Conservation (phyloP, 805 yeast genomes). For the Metschnikowia cubensis region DNA sequence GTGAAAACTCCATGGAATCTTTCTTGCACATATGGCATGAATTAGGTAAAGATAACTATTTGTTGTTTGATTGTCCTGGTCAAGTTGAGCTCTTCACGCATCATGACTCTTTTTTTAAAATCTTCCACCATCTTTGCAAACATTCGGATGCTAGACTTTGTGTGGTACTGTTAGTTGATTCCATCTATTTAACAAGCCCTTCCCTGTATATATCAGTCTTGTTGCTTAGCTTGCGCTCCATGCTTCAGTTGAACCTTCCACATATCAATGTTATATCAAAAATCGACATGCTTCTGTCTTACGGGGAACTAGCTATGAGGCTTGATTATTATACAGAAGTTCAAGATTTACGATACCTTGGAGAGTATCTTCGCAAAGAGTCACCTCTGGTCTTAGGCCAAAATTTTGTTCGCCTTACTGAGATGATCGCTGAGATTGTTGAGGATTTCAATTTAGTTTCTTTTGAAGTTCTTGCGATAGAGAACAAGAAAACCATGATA, state of each 20-base stretch:
- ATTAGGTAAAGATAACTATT: conserved; percentile 46
- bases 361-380: conserved; percentile 69
- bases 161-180: conserved; percentile 84
- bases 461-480: conserved; percentile 85
- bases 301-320: conserved; percentile 77
- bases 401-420: conserved; percentile 64
- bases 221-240: conserved; percentile 76
- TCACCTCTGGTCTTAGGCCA: conserved; percentile 60
- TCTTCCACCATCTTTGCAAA: conserved; percentile 58
- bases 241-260: conserved; percentile 90
- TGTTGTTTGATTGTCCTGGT: conserved; percentile 90
- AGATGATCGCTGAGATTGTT: conserved; percentile 74
- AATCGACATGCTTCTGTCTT: conserved; percentile 73
- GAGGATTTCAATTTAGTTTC: conserved; percentile 84
- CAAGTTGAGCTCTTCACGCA: conserved; percentile 95
- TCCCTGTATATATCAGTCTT: conserved; percentile 84
- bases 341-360: conserved; percentile 68
- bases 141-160: conserved; percentile 65
- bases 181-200: conserved; percentile 76
- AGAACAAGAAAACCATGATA: conserved; percentile 91
- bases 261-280: conserved; percentile 91
- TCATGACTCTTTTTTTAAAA: conserved; percentile 65
- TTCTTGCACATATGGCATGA: conserved; percentile 37
- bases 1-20: conserved; percentile 38
- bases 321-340: conserved; percentile 89